These are phyloP conservation scores for Coemansia sp. DNA, from an alignment of 192 early-diverging fungal genomes.

Conservation along the genomic window DNA sequence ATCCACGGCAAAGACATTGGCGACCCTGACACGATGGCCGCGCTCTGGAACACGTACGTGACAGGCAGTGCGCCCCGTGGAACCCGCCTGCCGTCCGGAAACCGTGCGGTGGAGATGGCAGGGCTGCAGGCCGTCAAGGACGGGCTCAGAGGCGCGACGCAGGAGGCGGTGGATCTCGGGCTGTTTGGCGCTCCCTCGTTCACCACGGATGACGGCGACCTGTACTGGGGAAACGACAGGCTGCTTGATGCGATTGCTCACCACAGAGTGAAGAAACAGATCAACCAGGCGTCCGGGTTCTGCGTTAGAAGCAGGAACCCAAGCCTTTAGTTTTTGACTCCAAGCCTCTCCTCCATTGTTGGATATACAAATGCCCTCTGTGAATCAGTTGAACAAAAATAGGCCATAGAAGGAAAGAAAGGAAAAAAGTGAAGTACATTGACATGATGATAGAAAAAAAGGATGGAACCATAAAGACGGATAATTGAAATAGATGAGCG, in stretches of 20 bases:
- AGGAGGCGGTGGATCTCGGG: constrained; percentile 41
- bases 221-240: constrained; percentile 64
- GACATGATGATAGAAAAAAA: too few species aligned
- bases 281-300: constrained; percentile 31
- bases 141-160: constrained; percentile 46
- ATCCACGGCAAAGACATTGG: constrained; percentile 35
- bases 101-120: constrained; percentile 30
- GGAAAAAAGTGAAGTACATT: background rate
- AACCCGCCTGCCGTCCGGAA: constrained; percentile 16
- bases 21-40: constrained; percentile 22
- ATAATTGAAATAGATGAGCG: background rate
- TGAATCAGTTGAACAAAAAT: background rate
- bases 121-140: constrained; percentile 14
- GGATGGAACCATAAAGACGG: too few species aligned
- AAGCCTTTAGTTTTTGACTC: constrained; percentile 11
- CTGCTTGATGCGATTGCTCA: constrained; percentile 45
- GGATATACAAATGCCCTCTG: background rate
- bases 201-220: constrained; percentile 52
- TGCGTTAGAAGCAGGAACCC: constrained; percentile 19
- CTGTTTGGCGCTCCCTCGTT: constrained; percentile 61
- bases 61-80: background rate
- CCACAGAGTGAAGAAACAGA: constrained; percentile 24
- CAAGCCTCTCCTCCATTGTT: background rate
- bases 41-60: constrained; percentile 40
- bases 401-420: constrained; percentile 1